Evolutionary conservation across 192 early-diverging fungal species (phyloP).

Genomic region (Podila epicladia): DNA sequence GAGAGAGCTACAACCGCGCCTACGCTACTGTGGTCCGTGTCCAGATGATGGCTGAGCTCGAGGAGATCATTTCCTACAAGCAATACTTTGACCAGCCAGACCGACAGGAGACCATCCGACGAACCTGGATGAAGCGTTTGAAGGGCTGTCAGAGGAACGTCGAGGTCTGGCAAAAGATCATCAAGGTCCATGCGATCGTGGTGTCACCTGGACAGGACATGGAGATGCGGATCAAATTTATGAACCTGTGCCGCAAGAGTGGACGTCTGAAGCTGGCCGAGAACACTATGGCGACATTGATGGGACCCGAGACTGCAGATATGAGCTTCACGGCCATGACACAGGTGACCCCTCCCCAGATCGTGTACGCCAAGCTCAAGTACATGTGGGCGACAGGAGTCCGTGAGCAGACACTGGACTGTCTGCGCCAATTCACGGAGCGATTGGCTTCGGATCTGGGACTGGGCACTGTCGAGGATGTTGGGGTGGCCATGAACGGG

Average conservation of each 20-base stretch:
- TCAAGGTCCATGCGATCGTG: constrained; percentile 89
- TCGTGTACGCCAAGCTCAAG: constrained; percentile 91
- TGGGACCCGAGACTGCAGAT: constrained; percentile 48
- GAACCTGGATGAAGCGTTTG: constrained; percentile 90
- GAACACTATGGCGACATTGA: constrained; percentile 78
- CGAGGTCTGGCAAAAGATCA: constrained; percentile 93
- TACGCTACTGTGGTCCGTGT: constrained; percentile 91
- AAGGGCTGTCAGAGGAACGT: constrained; percentile 92
- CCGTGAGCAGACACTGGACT: constrained; percentile 69
- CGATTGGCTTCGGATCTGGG: constrained; percentile 78
- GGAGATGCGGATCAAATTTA: constrained; percentile 97
- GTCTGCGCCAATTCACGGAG: constrained; percentile 79
- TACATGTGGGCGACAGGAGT: constrained; percentile 81
- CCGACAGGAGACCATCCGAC: constrained; percentile 75
- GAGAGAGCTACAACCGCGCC: constrained; percentile 94
- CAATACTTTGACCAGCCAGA: constrained; percentile 82
- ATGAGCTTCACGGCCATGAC: constrained; percentile 51
- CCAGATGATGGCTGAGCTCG: constrained; percentile 97
- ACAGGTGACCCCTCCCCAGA: constrained; percentile 65
- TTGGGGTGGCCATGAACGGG: constrained; percentile 59
- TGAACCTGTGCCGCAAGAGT: constrained; percentile 92
- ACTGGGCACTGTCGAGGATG: constrained; percentile 61
- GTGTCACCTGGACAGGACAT: constrained; percentile 91
- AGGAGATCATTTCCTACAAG: constrained; percentile 95
- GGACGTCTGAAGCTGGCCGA: constrained; percentile 82